Base-by-base conservation (phyloP, 495 filamentous ascomycete genomes). In the Parathielavia appendiculata region DNA sequence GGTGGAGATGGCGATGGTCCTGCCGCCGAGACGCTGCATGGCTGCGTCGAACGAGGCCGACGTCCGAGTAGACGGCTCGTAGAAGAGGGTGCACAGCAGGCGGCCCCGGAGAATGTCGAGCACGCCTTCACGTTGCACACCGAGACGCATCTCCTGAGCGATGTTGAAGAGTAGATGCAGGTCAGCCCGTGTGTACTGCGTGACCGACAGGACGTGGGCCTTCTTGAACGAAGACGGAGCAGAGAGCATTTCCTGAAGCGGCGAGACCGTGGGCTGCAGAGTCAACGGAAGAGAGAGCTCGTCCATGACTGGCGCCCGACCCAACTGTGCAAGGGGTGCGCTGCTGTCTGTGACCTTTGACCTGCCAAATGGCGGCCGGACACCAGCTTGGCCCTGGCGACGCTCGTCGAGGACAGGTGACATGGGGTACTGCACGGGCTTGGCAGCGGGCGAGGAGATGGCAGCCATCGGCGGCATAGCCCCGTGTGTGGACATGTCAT, bases 1-100 rank as follows among this genome's bases (percentile, higher is more conserved):
- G 2, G 89, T 90, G 7, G 85, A 78, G 66, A 97, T 86, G 59
- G 84, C 76, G 50, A 97, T 79, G 30, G 85, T 89, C 23, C 86
- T 80, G 26, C 93, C 93, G 43, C 93, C 93, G 9, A 98, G 85
- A 14, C 95, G 86, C 78, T 97, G 92, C 93, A 98, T 98, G 40
- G 93, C 95, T 32, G 92, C 86, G 66, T 98, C 95, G 66, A 98
- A 98, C 23, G 93, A 98, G 46, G 90, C 86, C 16, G 92, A 97
- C 12, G 93, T 98, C 35, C 93, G 83, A 7, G 93, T 98, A 1
- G 92, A 97, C 4, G 93, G 92, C 78, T 98, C 93, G 74, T 89
- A 98, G 83, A 98, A 98, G 75, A 97, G 84, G 1, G 89, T 92
- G 76, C 84, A 87, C 26, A 98, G 81, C 26, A 97, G 76, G 43